These are phyloP conservation scores for Teunomyces gatunensis DNA, from an alignment of 805 yeast species.

Conservation along the genomic window DNA sequence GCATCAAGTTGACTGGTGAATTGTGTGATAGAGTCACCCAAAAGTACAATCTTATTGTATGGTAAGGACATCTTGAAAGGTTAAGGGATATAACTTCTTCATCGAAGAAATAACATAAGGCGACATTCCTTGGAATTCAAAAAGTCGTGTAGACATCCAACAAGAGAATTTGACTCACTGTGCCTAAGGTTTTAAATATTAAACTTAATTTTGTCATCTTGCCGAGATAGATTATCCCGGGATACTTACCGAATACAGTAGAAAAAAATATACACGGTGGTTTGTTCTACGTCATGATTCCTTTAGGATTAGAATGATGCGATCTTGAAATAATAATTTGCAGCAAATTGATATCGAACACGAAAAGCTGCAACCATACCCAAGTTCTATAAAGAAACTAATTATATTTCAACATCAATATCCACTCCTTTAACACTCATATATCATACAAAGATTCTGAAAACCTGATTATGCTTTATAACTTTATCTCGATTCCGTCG, in stretches of 20 bases:
- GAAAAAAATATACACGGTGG: not conserved
- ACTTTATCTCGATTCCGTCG: not conserved
- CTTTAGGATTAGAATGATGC: no score
- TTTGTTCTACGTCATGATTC: no score
- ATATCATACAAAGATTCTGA: not conserved
- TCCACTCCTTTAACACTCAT: no score
- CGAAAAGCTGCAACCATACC: no score
- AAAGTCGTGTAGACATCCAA: not conserved
- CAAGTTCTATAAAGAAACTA: no score
- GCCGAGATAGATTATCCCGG: not conserved
- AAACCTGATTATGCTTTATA: not conserved
- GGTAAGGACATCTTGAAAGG: not conserved
- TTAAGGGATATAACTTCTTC: not conserved
- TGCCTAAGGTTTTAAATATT: no score
- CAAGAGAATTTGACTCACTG: no score
- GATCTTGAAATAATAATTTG: no score
- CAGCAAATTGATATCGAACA: no score
- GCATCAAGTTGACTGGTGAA: slow-evolving; percentile 38
- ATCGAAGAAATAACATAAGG: not conserved
- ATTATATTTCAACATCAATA: no score
- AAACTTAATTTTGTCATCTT: not conserved
- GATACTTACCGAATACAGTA: not conserved
- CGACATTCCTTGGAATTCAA: not conserved
- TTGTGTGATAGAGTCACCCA: slow-evolving; percentile 74
- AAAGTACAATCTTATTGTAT: slow-evolving; percentile 49